phyloP scores from a whole-genome alignment of 2,329 filamentous ascomycete species.

The Phialophora macrospora region DNA sequence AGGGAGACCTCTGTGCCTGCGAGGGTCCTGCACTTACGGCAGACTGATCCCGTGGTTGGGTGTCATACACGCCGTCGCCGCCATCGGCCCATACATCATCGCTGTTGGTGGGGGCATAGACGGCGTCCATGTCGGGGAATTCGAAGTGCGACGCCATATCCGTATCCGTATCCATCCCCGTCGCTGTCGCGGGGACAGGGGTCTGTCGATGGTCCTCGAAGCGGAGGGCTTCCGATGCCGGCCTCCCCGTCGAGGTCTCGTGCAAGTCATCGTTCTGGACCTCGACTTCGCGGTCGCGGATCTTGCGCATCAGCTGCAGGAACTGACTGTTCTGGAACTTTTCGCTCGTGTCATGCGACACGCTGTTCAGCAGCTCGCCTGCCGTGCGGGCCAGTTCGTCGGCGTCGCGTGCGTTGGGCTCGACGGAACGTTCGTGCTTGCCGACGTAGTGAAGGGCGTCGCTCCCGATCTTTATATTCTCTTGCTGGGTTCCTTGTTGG shows the following conservation, averaged over 20 bases:
- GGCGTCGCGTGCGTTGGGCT: slow-evolving; percentile 53
- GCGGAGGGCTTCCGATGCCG: neutral
- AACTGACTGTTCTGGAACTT: slow-evolving; percentile 83
- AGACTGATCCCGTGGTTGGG: neutral
- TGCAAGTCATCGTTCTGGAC: slow-evolving; percentile 74
- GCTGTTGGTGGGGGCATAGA: slow-evolving; percentile 32
- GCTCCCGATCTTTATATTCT: slow-evolving; percentile 49
- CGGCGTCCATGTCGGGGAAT: slow-evolving; percentile 38
- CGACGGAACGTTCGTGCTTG: slow-evolving; percentile 27
- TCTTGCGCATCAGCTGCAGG: slow-evolving; percentile 73
- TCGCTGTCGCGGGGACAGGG: neutral
- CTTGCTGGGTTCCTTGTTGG: slow-evolving; percentile 27
- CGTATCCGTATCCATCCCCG: neutral
- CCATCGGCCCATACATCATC: slow-evolving; percentile 3
- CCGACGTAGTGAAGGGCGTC: slow-evolving; percentile 48
- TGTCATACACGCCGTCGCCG: neutral
- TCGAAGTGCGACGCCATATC: slow-evolving; percentile 29
- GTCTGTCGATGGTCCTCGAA: neutral
- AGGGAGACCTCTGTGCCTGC: slow-evolving; percentile 13
- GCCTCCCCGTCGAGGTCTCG: slow-evolving; percentile 42
- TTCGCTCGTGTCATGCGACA: slow-evolving; percentile 69
- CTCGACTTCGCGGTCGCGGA: slow-evolving; percentile 72
- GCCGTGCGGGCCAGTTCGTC: slow-evolving; percentile 76
- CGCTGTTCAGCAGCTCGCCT: slow-evolving; percentile 69
- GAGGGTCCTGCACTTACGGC: neutral